Evolutionary conservation across 805 yeast species (phyloP).

Genomic region (Ogataea paradorogensis): DNA sequence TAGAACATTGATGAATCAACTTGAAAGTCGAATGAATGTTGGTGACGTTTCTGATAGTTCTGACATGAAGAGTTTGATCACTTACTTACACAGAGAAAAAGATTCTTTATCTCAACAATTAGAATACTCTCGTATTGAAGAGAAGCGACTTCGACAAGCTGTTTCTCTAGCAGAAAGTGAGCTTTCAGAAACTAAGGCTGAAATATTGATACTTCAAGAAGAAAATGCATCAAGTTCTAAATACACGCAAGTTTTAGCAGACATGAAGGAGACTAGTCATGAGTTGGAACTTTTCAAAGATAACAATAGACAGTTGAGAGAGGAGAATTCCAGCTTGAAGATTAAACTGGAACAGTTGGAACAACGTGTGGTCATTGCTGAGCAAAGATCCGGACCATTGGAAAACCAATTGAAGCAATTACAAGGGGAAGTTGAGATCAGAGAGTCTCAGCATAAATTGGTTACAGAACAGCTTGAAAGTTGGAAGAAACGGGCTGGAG

Average conservation of each 20-base stretch:
- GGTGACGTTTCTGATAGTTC: slow-evolving; percentile 21
- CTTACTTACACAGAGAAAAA: slow-evolving; percentile 68
- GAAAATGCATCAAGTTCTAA: slow-evolving; percentile 22
- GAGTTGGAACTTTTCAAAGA: slow-evolving; percentile 32
- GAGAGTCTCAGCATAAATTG: slow-evolving; percentile 46
- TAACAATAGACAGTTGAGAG: slow-evolving; percentile 26
- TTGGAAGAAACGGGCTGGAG: slow-evolving; percentile 54
- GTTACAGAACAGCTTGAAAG: slow-evolving; percentile 53
- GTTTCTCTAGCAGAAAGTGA: slow-evolving; percentile 47
- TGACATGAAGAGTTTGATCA: slow-evolving; percentile 51
- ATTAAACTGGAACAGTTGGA: slow-evolving; percentile 18
- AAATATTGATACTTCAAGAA: slow-evolving; percentile 37
- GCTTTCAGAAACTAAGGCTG: slow-evolving; percentile 49
- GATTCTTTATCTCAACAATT: slow-evolving; percentile 65
- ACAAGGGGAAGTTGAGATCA: slow-evolving; percentile 38
- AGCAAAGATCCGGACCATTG: slow-evolving; percentile 13
- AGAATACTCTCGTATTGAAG: slow-evolving; percentile 51
- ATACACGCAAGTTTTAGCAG: slow-evolving; percentile 20
- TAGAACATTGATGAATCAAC: slow-evolving; percentile 61
- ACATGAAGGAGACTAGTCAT: slow-evolving; percentile 27
- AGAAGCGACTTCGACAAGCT: slow-evolving; percentile 48
- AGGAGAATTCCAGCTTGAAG: slow-evolving; percentile 18
- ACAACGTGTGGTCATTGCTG: slow-evolving; percentile 7
- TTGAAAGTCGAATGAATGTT: slow-evolving; percentile 38
- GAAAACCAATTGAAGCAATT: slow-evolving; percentile 17